phyloP scores from a whole-genome alignment of 225 moss, liverwort and hornwort genomes.

The Bryoerythrophyllum caledonicum region DNA sequence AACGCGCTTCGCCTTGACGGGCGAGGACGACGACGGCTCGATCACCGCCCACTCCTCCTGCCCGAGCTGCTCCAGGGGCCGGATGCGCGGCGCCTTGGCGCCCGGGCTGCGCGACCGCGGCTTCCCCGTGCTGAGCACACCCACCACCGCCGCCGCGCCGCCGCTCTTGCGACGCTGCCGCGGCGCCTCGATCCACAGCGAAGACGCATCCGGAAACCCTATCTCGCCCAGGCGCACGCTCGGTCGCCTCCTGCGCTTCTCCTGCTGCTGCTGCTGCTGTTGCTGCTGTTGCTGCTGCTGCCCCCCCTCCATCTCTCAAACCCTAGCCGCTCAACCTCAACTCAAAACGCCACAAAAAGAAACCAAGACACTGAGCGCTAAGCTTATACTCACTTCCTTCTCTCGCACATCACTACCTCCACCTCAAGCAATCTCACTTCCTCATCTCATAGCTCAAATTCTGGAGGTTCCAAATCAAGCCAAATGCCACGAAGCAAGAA shows the following conservation, averaged over 20 bases:
- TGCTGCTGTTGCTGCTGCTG: slow-evolving; percentile 43
- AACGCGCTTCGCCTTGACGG: slow-evolving; percentile 32
- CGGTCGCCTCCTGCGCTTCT: slow-evolving; percentile 70
- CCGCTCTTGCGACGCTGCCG: slow-evolving; percentile 41
- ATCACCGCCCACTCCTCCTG: slow-evolving; percentile 54
- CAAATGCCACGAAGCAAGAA: too few species aligned
- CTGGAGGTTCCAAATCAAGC: too few species aligned
- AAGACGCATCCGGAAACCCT: slow-evolving; percentile 43
- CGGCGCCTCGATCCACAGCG: slow-evolving; percentile 34
- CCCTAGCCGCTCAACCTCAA: not conserved
- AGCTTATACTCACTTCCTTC: too few species aligned
- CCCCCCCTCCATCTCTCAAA: slow-evolving; percentile 1
- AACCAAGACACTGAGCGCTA: too few species aligned
- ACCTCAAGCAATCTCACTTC: too few species aligned
- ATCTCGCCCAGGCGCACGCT: slow-evolving; percentile 84
- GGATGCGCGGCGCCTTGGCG: slow-evolving; percentile 36
- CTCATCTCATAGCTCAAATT: too few species aligned
- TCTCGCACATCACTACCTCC: too few species aligned
- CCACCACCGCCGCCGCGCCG: slow-evolving; percentile 4
- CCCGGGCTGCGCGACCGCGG: slow-evolving; percentile 15
- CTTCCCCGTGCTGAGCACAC: slow-evolving; percentile 23
- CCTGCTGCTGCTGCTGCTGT: slow-evolving; percentile 39
- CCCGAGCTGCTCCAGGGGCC: slow-evolving; percentile 47
- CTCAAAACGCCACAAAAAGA: too few species aligned
- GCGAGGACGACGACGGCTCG: slow-evolving; percentile 36